Percentiles rank a stretch among this genome's conserved stretches.
phyloP scores from a whole-genome alignment of 352 stramenopile species.

The Phytophthora pinifolia region DNA sequence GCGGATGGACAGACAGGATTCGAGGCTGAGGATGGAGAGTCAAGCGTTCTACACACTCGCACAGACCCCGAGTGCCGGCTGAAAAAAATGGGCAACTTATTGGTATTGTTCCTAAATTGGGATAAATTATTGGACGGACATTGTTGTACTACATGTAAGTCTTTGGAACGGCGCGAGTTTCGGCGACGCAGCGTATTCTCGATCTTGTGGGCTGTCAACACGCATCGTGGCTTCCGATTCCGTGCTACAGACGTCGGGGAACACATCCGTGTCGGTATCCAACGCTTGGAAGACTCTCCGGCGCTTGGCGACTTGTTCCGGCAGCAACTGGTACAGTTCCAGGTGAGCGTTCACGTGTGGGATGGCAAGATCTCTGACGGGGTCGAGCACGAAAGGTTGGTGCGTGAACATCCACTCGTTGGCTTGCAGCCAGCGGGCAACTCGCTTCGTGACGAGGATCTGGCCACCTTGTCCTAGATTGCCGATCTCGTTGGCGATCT shows the following conservation, averaged over 20 bases:
- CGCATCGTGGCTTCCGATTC: constrained; percentile 9
- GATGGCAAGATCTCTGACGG: constrained; percentile 35
- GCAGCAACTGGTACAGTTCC: constrained; percentile 47
- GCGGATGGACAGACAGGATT: constrained; percentile 19
- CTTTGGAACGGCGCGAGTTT: constrained; percentile 2
- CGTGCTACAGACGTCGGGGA: constrained; percentile 12
- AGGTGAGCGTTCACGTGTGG: constrained; percentile 42
- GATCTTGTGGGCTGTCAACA: constrained; percentile 5
- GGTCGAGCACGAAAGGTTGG: constrained; percentile 32
- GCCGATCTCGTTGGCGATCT: constrained; percentile 39
- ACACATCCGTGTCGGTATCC: constrained; percentile 1
- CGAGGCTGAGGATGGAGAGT: constrained; percentile 11
- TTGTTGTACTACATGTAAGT: background rate
- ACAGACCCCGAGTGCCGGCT: constrained; percentile 9
- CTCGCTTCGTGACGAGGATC: constrained; percentile 34
- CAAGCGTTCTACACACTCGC: constrained; percentile 19
- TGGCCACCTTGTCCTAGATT: constrained; percentile 39
- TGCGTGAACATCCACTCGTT: constrained; percentile 28
- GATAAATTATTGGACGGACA: constrained; percentile 2
- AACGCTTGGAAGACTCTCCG: constrained; percentile 32
- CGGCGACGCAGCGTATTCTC: background rate
- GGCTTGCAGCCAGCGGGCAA: constrained; percentile 28
- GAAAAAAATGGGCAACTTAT: background rate
- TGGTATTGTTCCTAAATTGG: no score
- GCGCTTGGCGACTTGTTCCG: constrained; percentile 30